Base-by-base conservation (phyloP, 306 rosid species). In the Alnus glutinosa region DNA sequence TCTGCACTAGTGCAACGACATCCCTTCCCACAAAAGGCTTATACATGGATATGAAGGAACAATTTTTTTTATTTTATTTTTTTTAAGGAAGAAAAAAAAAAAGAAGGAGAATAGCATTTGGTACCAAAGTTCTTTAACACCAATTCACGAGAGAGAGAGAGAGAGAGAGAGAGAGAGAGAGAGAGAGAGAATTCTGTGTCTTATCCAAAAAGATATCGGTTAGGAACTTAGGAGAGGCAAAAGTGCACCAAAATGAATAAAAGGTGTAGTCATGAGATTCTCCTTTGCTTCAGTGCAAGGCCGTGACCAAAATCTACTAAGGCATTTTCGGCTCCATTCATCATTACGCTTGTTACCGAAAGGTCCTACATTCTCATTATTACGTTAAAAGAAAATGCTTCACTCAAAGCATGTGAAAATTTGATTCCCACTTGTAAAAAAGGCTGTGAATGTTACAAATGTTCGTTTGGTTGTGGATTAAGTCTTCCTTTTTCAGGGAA, bases 201-300 rank as follows among this genome's bases (percentile, higher is more conserved):
- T 83, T 83, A 84, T 85, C 91, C 83, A 84, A 80, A 85, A 84
- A 46, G 82, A 74, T 49, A 83, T 79, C 80, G 83, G 37, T 19
- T 12, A 62, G n/a, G n/a, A n/a, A n/a, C n/a, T n/a, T n/a, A n/a
- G 12, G 80, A 71, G 73, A 19, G 37, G 28, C 42, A 15, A 68
- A 70, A 37, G 46, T 34, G 39, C 3, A 1, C 48, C 44, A 34
- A 63, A 72, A 74, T 67, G 55, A 59, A 83, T 69, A 28, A 61
- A 16, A 76, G 66, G 85, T 57, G 34, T 55, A 52, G 30, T 80
- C 93, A 61, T 81, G 88, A 61, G 83, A 72, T 78, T 73, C 87
- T 82, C 75, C 76, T 82, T 83, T 68, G 79, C 55, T 76, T 77
- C 73, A 37, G 73, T 16, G 77, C 46, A 64, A 63, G 72, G 77